Evolutionary conservation across 2,329 filamentous ascomycete genomes (phyloP).

Genomic region (Colletotrichum caudatum): DNA sequence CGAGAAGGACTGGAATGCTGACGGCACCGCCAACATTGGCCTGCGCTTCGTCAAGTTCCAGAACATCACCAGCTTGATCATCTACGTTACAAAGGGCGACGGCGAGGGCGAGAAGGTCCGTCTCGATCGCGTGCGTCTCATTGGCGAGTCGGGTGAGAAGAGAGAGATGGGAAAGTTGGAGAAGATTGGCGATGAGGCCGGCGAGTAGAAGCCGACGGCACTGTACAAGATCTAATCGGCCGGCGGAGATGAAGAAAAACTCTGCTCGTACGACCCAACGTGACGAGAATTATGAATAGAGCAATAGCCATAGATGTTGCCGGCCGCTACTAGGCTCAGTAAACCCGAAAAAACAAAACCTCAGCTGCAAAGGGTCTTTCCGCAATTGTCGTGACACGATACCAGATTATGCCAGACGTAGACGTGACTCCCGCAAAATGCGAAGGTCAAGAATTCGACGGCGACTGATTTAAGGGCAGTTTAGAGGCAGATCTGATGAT

Average conservation of each 20-base stretch:
- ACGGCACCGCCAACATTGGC: constrained; percentile 77
- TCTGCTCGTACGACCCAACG: constrained; percentile 13
- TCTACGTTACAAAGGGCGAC: constrained; percentile 91
- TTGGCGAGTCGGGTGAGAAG: constrained; percentile 93
- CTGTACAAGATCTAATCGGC: constrained; percentile 5
- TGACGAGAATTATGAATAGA: constrained; percentile 39
- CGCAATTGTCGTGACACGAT: not conserved
- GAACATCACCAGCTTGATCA: constrained; percentile 84
- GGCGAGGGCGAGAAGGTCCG: constrained; percentile 87
- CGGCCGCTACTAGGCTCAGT: not conserved
- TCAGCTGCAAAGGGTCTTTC: not conserved
- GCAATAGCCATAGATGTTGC: constrained; percentile 35
- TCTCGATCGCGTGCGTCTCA: constrained; percentile 80
- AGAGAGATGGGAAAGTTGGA: constrained; percentile 93
- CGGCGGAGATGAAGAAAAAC: constrained; percentile 21
- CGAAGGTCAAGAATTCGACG: not conserved
- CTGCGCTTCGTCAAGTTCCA: constrained; percentile 98
- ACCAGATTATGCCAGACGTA: not conserved
- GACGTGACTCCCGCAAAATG: too few relatives aligned
- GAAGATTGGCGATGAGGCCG: constrained; percentile 85
- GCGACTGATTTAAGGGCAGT: not conserved
- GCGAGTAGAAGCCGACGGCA: constrained; percentile 59
- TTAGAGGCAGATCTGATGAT: not conserved
- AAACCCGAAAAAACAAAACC: constrained; percentile 19
- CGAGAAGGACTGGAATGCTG: constrained; percentile 83